Conservation (phyloP, 192 early-diverging fungal species). For the Lobosporangium transversale region DNA sequence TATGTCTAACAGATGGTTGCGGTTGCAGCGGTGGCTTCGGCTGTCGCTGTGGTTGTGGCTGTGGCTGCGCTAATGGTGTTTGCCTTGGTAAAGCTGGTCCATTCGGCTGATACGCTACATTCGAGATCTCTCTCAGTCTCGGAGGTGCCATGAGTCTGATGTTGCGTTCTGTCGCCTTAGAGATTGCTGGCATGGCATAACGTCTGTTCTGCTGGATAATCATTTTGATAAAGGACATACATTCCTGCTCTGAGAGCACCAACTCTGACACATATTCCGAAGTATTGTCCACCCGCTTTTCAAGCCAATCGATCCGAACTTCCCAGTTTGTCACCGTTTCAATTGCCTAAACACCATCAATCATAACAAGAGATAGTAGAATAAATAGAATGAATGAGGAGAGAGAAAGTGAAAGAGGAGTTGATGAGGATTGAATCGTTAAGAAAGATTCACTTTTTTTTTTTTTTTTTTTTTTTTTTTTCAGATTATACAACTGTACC, state of each 20-base stretch:
- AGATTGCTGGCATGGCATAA: slow-evolving; percentile 50
- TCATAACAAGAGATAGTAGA: background rate
- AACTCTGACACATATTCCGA: slow-evolving; percentile 50
- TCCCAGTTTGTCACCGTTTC: slow-evolving; percentile 45
- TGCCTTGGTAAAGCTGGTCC: background rate
- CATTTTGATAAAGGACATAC: slow-evolving; percentile 51
- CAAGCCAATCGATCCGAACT: slow-evolving; percentile 49
- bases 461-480: too few species aligned
- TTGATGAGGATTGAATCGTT: too few species aligned
- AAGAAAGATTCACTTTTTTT: too few species aligned
- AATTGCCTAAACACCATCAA: slow-evolving; percentile 13
- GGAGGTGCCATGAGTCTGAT: slow-evolving; percentile 43
- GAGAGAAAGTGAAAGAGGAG: background rate
- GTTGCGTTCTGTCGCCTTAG: slow-evolving; percentile 36
- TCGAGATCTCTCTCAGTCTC: slow-evolving; percentile 18
- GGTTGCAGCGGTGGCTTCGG: slow-evolving; percentile 16
- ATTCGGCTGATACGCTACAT: background rate
- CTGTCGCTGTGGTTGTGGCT: slow-evolving; percentile 3
- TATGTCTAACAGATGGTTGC: slow-evolving; percentile 23
- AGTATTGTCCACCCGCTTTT: slow-evolving; percentile 28
- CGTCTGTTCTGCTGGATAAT: slow-evolving; percentile 47
- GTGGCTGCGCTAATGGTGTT: slow-evolving; percentile 1
- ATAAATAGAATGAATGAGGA: background rate
- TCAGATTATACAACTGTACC: slow-evolving; percentile 17
- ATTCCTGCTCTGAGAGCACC: slow-evolving; percentile 48